Evolutionary conservation across 2,329 filamentous ascomycete species (phyloP).

Genomic region (Diaporthe sp.): DNA sequence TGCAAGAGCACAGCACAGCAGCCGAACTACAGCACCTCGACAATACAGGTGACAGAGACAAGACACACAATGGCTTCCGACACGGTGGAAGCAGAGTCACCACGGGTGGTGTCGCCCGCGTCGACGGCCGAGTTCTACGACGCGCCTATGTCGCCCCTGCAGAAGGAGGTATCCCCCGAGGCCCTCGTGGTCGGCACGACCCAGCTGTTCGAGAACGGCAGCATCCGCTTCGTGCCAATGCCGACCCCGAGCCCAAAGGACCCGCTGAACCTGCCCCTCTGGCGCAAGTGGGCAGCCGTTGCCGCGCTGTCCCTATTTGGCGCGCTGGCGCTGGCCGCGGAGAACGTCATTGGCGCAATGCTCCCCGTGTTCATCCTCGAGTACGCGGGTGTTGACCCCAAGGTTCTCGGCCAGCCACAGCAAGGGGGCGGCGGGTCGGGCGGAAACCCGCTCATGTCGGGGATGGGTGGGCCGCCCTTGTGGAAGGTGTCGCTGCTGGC

Average conservation of each 20-base stretch:
- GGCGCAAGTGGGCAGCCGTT: conserved; percentile 37
- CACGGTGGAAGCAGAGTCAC: neutral
- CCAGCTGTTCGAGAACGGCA: conserved; percentile 38
- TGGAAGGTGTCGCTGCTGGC: conserved; percentile 43
- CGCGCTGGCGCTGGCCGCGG: conserved; percentile 42
- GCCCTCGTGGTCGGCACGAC: conserved; percentile 41
- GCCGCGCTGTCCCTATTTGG: conserved; percentile 39
- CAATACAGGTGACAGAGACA: neutral
- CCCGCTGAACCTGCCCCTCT: conserved; percentile 35
- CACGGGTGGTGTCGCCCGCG: neutral
- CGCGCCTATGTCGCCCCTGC: neutral
- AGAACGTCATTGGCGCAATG: conserved; percentile 44
- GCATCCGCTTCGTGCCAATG: too few relatives aligned
- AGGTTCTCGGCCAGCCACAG: conserved; percentile 42
- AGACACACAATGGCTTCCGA: neutral
- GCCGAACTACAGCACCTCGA: neutral
- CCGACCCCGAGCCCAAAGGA: conserved; percentile 46
- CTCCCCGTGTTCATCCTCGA: conserved; percentile 48
- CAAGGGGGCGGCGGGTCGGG: conserved; percentile 34
- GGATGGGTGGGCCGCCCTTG: conserved; percentile 42
- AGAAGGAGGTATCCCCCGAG: neutral
- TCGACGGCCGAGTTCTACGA: neutral
- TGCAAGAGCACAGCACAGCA: neutral
- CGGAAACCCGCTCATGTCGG: conserved; percentile 37
- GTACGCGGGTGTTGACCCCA: conserved; percentile 46